These are phyloP conservation scores for Aspergillus viridinutans DNA, from an alignment of 2,329 filamentous ascomycete species.

Conservation along the genomic window DNA sequence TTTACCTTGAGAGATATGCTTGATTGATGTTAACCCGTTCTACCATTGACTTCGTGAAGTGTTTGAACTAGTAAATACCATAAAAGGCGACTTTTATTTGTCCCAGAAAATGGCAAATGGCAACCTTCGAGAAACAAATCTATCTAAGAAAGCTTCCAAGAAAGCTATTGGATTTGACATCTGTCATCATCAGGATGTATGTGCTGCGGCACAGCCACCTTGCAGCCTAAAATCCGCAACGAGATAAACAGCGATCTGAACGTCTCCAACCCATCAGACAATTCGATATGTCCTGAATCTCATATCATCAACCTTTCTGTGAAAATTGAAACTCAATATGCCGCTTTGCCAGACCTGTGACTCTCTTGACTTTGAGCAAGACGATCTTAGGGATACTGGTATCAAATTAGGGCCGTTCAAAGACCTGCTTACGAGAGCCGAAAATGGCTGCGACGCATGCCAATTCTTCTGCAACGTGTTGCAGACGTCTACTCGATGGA, in stretches of 20 bases:
- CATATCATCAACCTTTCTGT: neutral
- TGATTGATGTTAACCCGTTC: neutral
- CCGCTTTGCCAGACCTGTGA: neutral
- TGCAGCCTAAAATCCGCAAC: neutral
- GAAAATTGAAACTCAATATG: neutral
- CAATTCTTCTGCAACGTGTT: neutral
- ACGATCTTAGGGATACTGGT: neutral
- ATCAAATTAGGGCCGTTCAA: neutral
- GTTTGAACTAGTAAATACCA: neutral
- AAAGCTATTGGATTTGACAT: neutral
- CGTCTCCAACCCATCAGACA: neutral
- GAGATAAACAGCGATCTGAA: neutral
- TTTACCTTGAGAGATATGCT: neutral
- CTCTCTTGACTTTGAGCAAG: neutral
- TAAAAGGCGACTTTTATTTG: neutral
- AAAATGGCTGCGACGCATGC: neutral
- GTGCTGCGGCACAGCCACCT: neutral
- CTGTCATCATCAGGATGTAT: neutral
- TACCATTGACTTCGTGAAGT: neutral
- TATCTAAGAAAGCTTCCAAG: neutral
- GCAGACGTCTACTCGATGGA: neutral
- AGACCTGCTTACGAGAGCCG: neutral
- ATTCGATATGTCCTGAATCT: neutral
- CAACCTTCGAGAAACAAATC: no score
- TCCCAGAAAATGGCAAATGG: neutral